Conservation (phyloP, 2,329 filamentous ascomycete species). For the Whalleya microplaca region DNA sequence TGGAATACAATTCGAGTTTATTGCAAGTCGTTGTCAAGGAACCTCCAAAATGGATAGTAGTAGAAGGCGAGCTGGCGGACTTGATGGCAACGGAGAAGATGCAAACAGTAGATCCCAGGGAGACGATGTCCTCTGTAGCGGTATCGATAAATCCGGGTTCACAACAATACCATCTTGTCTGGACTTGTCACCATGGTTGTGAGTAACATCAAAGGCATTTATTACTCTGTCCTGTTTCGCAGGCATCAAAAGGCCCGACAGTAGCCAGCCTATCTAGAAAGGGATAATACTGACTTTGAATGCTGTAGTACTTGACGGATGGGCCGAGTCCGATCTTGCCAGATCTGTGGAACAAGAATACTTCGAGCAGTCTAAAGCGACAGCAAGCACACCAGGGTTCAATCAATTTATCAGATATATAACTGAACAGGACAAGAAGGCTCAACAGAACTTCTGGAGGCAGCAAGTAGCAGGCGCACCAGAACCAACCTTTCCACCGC, state of each 20-base stretch:
- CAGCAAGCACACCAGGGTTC: not conserved
- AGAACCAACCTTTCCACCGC: not conserved
- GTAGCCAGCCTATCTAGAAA: no score
- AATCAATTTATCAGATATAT: not conserved
- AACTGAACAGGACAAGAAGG: not conserved
- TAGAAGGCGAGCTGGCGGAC: conserved; percentile 1
- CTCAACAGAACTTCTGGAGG: not conserved
- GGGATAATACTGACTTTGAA: no score
- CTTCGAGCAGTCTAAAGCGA: not conserved
- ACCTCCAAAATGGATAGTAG: conserved; percentile 4
- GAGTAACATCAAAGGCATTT: no score
- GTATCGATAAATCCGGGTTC: conserved; percentile 1
- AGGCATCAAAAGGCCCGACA: no score
- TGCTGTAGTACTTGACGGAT: conserved; percentile 2
- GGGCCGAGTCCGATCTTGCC: conserved; percentile 1
- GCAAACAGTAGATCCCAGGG: not conserved
- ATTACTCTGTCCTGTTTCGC: no score
- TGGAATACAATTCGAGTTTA: not conserved
- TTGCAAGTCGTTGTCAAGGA: conserved; percentile 2
- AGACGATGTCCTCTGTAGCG: not conserved
- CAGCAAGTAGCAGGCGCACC: not conserved
- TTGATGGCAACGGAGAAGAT: conserved; percentile 8
- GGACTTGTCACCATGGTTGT: conserved; percentile 4
- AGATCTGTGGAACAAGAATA: conserved; percentile 3
- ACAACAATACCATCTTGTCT: conserved; percentile 2